Evolutionary conservation across 1,139 yeast species (phyloP).

Genomic region (Debaryomyces fabryi): DNA sequence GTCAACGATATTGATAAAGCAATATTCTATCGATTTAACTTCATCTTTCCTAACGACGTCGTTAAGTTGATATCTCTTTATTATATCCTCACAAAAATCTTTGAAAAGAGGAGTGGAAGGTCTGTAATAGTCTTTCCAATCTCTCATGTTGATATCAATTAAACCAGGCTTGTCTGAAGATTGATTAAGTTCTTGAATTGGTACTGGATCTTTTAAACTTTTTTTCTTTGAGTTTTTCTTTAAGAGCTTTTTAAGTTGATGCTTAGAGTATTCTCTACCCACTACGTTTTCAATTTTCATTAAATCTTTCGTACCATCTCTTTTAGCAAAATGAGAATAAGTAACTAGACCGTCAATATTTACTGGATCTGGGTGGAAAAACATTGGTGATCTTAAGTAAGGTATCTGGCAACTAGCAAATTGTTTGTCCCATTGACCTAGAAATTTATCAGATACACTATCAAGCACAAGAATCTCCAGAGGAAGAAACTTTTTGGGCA

Average conservation of each 20-base stretch:
- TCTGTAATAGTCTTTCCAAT: slow-evolving; percentile 49
- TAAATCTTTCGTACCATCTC: slow-evolving; percentile 35
- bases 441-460: slow-evolving; percentile 28
- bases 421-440: slow-evolving; percentile 51
- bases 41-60: slow-evolving; percentile 36
- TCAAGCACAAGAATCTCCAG: slow-evolving; percentile 38
- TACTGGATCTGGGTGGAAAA: slow-evolving; percentile 52
- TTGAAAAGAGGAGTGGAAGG: slow-evolving; percentile 45
- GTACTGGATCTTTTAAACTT: slow-evolving; percentile 18
- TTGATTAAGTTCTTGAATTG: slow-evolving; percentile 12
- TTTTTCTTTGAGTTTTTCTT: slow-evolving; percentile 21
- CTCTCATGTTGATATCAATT: slow-evolving; percentile 48
- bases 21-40: slow-evolving; percentile 37
- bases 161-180: slow-evolving; percentile 37
- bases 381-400: slow-evolving; percentile 51
- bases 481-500: slow-evolving; percentile 23
- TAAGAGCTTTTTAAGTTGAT: slow-evolving; percentile 38
- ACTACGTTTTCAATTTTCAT: slow-evolving; percentile 50
- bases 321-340: slow-evolving; percentile 36
- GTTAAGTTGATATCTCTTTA: slow-evolving; percentile 35
- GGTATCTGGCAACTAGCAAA: slow-evolving; percentile 48
- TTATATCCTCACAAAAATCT: slow-evolving; percentile 42
- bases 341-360: slow-evolving; percentile 48
- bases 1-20: slow-evolving; percentile 27
- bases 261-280: slow-evolving; percentile 50